Conservation (phyloP, 2,329 filamentous ascomycete genomes). For the Sporothrix protearum region DNA sequence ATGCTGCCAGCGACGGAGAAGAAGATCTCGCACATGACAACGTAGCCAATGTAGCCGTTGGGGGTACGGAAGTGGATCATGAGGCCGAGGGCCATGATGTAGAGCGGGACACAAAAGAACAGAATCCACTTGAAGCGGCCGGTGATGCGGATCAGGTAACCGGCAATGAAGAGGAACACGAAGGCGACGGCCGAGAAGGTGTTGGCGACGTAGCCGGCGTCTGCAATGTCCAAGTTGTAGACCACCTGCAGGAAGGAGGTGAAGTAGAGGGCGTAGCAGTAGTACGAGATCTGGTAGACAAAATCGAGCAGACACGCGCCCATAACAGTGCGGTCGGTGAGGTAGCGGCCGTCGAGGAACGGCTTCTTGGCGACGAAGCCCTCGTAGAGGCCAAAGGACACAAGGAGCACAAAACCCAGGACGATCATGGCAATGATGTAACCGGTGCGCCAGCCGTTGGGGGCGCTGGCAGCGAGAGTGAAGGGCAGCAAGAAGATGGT, state of each 20-base stretch:
- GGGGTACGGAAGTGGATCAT: conserved; percentile 56
- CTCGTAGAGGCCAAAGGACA: conserved; percentile 52
- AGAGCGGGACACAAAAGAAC: conserved; percentile 52
- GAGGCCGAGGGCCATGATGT: conserved; percentile 50
- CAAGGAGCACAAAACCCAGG: conserved; percentile 56
- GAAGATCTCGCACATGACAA: conserved; percentile 58
- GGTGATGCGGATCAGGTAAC: conserved; percentile 45
- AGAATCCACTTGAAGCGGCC: conserved; percentile 47
- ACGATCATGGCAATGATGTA: conserved; percentile 60
- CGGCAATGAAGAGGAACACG: conserved; percentile 45
- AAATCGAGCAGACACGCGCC: conserved; percentile 47
- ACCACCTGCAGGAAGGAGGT: conserved; percentile 55
- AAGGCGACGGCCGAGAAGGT: conserved; percentile 33
- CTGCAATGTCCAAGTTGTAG: conserved; percentile 45
- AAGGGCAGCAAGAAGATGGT: conserved; percentile 63
- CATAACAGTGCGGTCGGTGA: conserved; percentile 53
- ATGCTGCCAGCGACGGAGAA: conserved; percentile 18
- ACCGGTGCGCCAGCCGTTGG: conserved; percentile 48
- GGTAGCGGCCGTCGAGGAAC: conserved; percentile 39
- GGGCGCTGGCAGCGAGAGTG: conserved; percentile 50
- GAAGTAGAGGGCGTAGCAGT: conserved; percentile 42
- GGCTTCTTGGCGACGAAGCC: conserved; percentile 52
- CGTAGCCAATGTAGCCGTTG: conserved; percentile 46
- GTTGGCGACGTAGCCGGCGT: conserved; percentile 52
- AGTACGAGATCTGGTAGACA: conserved; percentile 23